Conservation (phyloP, 345 rosid genomes). For the Eucalyptus regnans region DNA sequence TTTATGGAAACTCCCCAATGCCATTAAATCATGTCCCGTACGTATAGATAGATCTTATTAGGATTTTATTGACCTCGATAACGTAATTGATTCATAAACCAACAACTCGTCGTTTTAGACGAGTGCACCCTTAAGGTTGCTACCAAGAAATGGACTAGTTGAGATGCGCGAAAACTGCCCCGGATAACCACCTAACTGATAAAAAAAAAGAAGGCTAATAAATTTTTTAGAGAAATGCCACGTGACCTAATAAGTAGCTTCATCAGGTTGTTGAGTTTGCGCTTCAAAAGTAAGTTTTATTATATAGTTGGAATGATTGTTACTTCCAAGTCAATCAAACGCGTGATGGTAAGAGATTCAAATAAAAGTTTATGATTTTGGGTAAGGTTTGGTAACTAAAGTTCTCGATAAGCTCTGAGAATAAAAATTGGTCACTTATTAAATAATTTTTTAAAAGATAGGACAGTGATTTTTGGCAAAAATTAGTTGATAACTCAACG, state of each 20-base stretch:
- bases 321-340: rapidly evolving
- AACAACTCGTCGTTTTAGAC: not conserved
- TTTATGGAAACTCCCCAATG: not conserved
- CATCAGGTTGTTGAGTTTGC: rapidly evolving
- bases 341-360: not conserved
- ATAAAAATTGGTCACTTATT: too few species aligned
- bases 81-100: not conserved
- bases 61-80: not conserved
- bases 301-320: not conserved
- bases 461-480: not conserved
- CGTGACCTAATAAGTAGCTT: rapidly evolving
- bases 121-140: not conserved
- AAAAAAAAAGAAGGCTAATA: not conserved
- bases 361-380: too few species aligned
- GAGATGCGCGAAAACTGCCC: not conserved
- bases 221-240: rapidly evolving
- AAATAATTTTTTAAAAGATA: too few species aligned
- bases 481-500: not conserved
- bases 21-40: not conserved
- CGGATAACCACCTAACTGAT: rapidly evolving
- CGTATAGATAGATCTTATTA: not conserved
- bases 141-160: not conserved
- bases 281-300: not conserved
- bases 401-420: not conserved
- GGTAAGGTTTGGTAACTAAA: not conserved